These are phyloP conservation scores for barley (Hordeum vulgare) DNA, from an alignment of 176 grass and related monocot species.

Conservation along the genomic window MorexV3_pseudomolecules_assembly NC_058520.1:449056914-449057413, in stretches of 20 bases:
- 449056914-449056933: background rate
- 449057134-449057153: background rate
- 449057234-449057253: background rate
- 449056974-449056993: background rate
- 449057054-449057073: slow-evolving; percentile 21
- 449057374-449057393: background rate
- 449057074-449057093: background rate
- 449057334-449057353: background rate
- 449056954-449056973: background rate
- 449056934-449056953: background rate
- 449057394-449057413: background rate
- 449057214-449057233: too few relatives aligned
- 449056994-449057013: background rate
- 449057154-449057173: background rate
- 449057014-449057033: background rate
- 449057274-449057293: background rate
- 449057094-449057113: background rate
- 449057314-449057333: background rate
- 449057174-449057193: background rate
- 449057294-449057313: background rate
- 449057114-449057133: background rate
- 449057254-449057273: background rate
- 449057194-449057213: background rate
- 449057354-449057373: background rate
- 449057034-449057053: background rate